Evolutionary conservation across 1,139 yeast species (phyloP).

Genomic region (Hanseniaspora gamundiae): DNA sequence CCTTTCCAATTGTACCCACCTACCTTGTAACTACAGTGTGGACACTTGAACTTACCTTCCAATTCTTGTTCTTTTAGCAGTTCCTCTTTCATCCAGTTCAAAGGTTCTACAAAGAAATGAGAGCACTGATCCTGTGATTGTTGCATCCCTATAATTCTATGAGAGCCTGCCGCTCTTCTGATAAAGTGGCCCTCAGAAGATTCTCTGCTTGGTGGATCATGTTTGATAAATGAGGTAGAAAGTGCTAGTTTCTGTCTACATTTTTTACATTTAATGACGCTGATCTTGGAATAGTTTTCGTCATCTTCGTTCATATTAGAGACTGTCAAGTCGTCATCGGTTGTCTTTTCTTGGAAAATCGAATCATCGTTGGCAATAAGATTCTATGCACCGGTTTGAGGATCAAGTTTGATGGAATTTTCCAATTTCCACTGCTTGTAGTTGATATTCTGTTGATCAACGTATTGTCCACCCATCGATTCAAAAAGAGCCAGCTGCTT

Average conservation of each 20-base stretch:
- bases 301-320: conserved; percentile 22
- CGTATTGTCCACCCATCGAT: conserved; percentile 31
- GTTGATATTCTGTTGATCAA: conserved; percentile 27
- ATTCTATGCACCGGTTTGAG: conserved; percentile 21
- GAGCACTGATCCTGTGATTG: conserved; percentile 55
- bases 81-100: conserved; percentile 82
- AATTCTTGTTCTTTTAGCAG: conserved; percentile 46
- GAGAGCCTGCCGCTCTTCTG: conserved; percentile 47
- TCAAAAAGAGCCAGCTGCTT: conserved; percentile 58
- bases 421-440: conserved; percentile 43
- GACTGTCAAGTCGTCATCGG: conserved; percentile 18
- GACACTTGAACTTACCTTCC: conserved; percentile 81
- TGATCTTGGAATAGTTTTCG: conserved; percentile 16
- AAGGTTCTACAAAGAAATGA: conserved; percentile 79
- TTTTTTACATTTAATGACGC: conserved; percentile 51
- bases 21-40: conserved; percentile 67
- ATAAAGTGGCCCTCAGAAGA: conserved; percentile 53
- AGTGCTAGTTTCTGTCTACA: conserved; percentile 46
- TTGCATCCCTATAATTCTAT: conserved; percentile 42
- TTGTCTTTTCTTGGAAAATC: conserved; percentile 17
- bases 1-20: conserved; percentile 97
- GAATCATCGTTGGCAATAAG: conserved; percentile 22
- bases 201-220: conserved; percentile 45
- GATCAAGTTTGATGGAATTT: conserved; percentile 27
- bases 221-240: conserved; percentile 41